These are phyloP conservation scores for Amanita brunnescens DNA, from an alignment of 768 basidiomycete genomes.

Conservation along the genomic window DNA sequence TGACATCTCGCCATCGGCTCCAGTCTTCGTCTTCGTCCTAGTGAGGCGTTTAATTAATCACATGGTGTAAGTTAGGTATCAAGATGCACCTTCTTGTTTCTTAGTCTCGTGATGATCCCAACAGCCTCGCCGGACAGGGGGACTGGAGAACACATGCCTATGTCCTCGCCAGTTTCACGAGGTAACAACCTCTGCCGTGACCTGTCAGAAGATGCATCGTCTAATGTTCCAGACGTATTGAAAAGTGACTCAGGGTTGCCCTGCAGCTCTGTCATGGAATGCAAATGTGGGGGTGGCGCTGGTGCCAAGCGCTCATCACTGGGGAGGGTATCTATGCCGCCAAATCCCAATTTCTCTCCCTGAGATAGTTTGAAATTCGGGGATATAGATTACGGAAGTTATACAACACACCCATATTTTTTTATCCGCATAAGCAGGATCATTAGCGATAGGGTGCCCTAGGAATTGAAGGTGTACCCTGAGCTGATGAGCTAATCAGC, in stretches of 20 bases:
- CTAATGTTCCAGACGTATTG: slow-evolving; percentile 8
- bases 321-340: slow-evolving; percentile 73
- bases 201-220: slow-evolving; percentile 6
- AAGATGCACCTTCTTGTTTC: slow-evolving; percentile 68
- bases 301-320: slow-evolving; percentile 58
- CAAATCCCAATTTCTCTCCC: slow-evolving; percentile 69
- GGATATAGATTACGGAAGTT: slow-evolving; percentile 6
- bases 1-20: slow-evolving; percentile 80
- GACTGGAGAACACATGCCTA: slow-evolving; percentile 82
- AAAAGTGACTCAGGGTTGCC: slow-evolving; percentile 42
- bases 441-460: slow-evolving; percentile 91
- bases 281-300: slow-evolving; percentile 41
- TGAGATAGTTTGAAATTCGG: slow-evolving; percentile 16
- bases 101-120: slow-evolving; percentile 63
- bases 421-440: slow-evolving; percentile 81
- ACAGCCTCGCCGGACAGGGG: slow-evolving; percentile 72
- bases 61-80: not conserved
- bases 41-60: not conserved
- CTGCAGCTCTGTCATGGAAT: slow-evolving; percentile 24
- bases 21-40: slow-evolving; percentile 85
- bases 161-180: slow-evolving; percentile 79
- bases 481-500: slow-evolving; percentile 79
- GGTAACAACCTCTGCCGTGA: slow-evolving; percentile 45
- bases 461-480: slow-evolving; percentile 95
- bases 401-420: slow-evolving; percentile 58